Percentiles rank a stretch among this genome's conserved stretches.
Evolutionary conservation across 106 monocot species (phyloP).

Genomic region (Acorus gramineus): DNA sequence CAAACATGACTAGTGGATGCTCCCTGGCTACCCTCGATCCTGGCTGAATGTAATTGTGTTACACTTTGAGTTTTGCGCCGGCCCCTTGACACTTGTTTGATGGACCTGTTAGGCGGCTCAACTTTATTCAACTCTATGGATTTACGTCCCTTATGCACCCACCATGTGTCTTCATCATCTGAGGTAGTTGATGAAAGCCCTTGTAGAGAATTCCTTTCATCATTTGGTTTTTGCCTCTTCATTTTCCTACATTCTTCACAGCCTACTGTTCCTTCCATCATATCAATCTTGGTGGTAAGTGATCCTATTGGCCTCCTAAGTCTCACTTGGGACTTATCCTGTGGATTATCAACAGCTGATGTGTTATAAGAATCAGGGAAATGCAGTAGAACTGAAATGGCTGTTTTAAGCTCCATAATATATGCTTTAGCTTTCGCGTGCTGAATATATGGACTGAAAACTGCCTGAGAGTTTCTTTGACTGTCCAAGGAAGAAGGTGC

Average conservation of each 20-base stretch:
- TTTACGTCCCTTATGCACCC: slow-evolving; percentile 69
- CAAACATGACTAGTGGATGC: slow-evolving; percentile 97
- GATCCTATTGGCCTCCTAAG: slow-evolving; percentile 33
- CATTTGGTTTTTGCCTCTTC: slow-evolving; percentile 62
- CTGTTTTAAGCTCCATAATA: slow-evolving; percentile 44
- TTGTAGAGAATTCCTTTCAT: slow-evolving; percentile 37
- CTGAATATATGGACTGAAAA: slow-evolving; percentile 5
- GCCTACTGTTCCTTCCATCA: slow-evolving; percentile 31
- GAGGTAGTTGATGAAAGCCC: slow-evolving; percentile 33
- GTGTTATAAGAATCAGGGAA: slow-evolving; percentile 39
- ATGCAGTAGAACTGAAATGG: slow-evolving; percentile 51
- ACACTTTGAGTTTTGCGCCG: slow-evolving; percentile 90
- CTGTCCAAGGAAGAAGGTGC: slow-evolving; percentile 19
- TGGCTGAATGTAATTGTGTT: slow-evolving; percentile 66
- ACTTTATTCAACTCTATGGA: slow-evolving; percentile 53
- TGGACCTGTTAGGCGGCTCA: slow-evolving; percentile 50
- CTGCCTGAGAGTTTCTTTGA: slow-evolving; percentile 6
- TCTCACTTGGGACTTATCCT: slow-evolving; percentile 33
- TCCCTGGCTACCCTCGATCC: slow-evolving; percentile 90
- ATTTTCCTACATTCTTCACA: slow-evolving; percentile 63
- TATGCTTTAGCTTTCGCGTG: slow-evolving; percentile 32
- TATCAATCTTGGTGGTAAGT: slow-evolving; percentile 31
- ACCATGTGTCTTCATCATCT: slow-evolving; percentile 91
- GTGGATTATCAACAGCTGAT: slow-evolving; percentile 18
- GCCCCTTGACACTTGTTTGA: slow-evolving; percentile 65